Conservation (phyloP, 768 basidiomycete genomes). For the Tricholoma furcatifolium region DNA sequence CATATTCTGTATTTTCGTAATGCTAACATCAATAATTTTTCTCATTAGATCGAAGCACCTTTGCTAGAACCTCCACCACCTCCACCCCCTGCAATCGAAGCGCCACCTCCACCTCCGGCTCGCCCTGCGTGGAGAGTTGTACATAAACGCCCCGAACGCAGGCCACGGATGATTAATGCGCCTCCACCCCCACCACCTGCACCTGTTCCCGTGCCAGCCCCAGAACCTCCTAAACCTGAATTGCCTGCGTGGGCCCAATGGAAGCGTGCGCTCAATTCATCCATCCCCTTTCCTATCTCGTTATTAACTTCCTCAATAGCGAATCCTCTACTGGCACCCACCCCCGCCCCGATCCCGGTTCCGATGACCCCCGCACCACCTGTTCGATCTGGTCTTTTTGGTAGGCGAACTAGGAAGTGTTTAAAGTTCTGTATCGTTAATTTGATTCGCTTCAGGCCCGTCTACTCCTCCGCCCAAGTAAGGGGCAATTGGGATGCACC, state of each 20-base stretch:
- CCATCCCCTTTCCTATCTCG: not conserved
- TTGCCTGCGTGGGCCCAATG: slow-evolving; percentile 84
- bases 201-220: slow-evolving; percentile 36
- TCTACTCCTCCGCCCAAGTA: slow-evolving; percentile 9
- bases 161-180: slow-evolving; percentile 42
- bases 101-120: slow-evolving; percentile 46
- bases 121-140: slow-evolving; percentile 66
- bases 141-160: slow-evolving; percentile 59
- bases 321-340: slow-evolving; percentile 60
- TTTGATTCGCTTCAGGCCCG: not conserved
- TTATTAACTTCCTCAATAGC: slow-evolving; percentile 36
- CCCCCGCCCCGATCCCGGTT: slow-evolving; percentile 31
- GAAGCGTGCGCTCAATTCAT: slow-evolving; percentile 56
- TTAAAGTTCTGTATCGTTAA: not conserved
- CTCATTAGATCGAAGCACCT: slow-evolving; percentile 34
- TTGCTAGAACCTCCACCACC: slow-evolving; percentile 28
- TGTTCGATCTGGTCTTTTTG: slow-evolving; percentile 64
- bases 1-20: not conserved
- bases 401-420: slow-evolving; percentile 27
- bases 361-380: slow-evolving; percentile 47
- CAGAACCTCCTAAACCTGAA: slow-evolving; percentile 49
- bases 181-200: slow-evolving; percentile 37
- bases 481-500: too few species aligned
- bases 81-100: slow-evolving; percentile 47
- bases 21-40: not conserved